These are phyloP conservation scores for Lobosporangium transversale DNA, from an alignment of 192 early-diverging fungal genomes.

Conservation along the genomic window DNA sequence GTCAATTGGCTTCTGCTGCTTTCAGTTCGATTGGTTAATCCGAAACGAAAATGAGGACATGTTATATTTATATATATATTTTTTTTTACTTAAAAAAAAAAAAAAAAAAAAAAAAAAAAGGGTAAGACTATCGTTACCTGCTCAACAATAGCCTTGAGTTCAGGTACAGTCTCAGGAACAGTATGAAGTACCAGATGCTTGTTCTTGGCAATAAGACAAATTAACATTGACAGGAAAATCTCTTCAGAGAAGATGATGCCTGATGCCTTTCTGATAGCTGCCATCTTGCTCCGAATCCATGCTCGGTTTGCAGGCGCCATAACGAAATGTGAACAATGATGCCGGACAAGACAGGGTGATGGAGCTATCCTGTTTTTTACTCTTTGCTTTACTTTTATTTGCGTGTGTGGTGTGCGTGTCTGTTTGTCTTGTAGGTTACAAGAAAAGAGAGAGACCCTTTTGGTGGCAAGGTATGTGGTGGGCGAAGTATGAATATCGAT, in stretches of 20 bases:
- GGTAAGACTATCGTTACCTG: too few relatives aligned
- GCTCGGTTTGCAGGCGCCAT: slow-evolving; percentile 48
- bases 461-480: too few relatives aligned
- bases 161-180: slow-evolving; percentile 43
- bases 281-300: slow-evolving; percentile 61
- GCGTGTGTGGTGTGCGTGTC: too few relatives aligned
- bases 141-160: slow-evolving; percentile 58
- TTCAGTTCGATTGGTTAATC: neutral
- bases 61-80: too few relatives aligned
- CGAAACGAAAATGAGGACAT: neutral
- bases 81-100: too few relatives aligned
- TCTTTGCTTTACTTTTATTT: too few relatives aligned
- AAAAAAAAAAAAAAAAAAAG: too few relatives aligned
- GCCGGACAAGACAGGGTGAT: neutral
- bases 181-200: slow-evolving; percentile 63
- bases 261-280: slow-evolving; percentile 50
- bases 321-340: too few relatives aligned
- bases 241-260: slow-evolving; percentile 61
- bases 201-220: slow-evolving; percentile 61
- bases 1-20: neutral
- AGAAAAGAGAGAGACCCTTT: neutral
- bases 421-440: neutral
- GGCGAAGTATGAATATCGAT: too few relatives aligned
- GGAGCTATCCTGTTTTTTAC: too few relatives aligned
- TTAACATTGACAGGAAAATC: slow-evolving; percentile 63